These are phyloP conservation scores for Solanum neorickii DNA, from an alignment of 257 asterid genomes.

Conservation along the genomic window DNA sequence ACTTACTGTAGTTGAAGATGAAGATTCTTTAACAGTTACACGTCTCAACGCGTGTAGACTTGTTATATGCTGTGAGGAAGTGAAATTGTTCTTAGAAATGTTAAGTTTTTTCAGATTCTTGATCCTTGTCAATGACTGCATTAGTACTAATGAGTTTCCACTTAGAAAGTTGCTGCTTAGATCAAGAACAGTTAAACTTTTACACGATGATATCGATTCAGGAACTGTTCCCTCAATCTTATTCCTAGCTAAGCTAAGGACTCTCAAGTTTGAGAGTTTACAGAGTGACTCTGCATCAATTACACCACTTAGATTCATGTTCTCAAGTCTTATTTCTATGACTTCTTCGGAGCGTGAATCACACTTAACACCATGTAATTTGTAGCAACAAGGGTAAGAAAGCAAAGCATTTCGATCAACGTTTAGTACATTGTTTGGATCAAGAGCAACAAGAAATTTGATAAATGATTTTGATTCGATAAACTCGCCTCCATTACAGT, in stretches of 20 bases:
- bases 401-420: background rate
- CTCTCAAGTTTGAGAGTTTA: slow-evolving; percentile 10
- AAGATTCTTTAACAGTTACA: background rate
- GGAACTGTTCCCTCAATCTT: slow-evolving; percentile 5
- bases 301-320: slow-evolving; percentile 11
- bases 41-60: background rate
- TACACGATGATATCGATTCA: slow-evolving; percentile 5
- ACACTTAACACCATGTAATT: slow-evolving; percentile 6
- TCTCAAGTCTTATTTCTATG: slow-evolving; percentile 2
- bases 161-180: slow-evolving; percentile 4
- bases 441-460: slow-evolving; percentile 9
- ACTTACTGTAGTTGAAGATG: background rate
- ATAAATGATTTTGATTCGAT: slow-evolving; percentile 3
- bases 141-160: slow-evolving; percentile 1
- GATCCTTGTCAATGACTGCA: slow-evolving; percentile 7
- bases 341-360: background rate
- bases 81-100: slow-evolving; percentile 7
- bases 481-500: slow-evolving; percentile 5
- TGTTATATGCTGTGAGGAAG: background rate
- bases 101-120: slow-evolving; percentile 11
- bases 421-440: slow-evolving; percentile 9
- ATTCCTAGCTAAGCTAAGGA: slow-evolving; percentile 10
- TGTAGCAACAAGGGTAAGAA: slow-evolving; percentile 3
- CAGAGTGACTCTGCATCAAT: slow-evolving; percentile 15
- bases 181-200: slow-evolving; percentile 8